phyloP scores from a whole-genome alignment of 2,329 filamentous ascomycete genomes.

The Trichoderma guizhouense region DNA sequence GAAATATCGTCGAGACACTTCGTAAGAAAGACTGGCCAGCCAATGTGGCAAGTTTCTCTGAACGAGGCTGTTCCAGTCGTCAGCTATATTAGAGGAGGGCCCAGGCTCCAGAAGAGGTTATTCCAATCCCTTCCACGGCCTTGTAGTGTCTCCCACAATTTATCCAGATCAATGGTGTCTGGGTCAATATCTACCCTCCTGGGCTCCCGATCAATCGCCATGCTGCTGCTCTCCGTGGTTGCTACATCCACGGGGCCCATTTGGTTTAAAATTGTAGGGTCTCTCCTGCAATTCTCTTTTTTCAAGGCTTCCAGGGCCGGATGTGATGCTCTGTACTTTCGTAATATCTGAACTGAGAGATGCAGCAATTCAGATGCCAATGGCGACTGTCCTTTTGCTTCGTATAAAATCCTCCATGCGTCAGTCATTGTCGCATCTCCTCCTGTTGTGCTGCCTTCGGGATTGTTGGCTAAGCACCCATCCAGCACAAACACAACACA shows the following conservation, averaged over 20 bases:
- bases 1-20: not conserved
- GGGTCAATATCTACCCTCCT: slow-evolving; percentile 17
- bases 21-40: not conserved
- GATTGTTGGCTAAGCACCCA: slow-evolving; percentile 27
- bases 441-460: slow-evolving; percentile 23
- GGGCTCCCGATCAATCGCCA: slow-evolving; percentile 19
- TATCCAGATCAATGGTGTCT: slow-evolving; percentile 25
- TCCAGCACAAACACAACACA: slow-evolving; percentile 35
- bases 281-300: slow-evolving; percentile 6
- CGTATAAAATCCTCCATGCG: slow-evolving; percentile 34
- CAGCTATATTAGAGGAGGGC: slow-evolving; percentile 31
- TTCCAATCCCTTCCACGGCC: slow-evolving; percentile 32
- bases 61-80: not conserved
- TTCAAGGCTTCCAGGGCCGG: slow-evolving; percentile 22
- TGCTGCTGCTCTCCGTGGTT: not conserved
- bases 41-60: not conserved
- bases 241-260: not conserved
- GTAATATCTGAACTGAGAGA: slow-evolving; percentile 31
- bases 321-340: slow-evolving; percentile 30
- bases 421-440: slow-evolving; percentile 28
- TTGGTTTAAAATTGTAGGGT: slow-evolving; percentile 14
- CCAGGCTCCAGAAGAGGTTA: slow-evolving; percentile 32
- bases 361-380: slow-evolving; percentile 31
- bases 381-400: slow-evolving; percentile 29
- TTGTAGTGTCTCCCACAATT: slow-evolving; percentile 27